Evolutionary conservation across 139 green algal species (phyloP).

Genomic region (Gonium pectorale): DNA sequence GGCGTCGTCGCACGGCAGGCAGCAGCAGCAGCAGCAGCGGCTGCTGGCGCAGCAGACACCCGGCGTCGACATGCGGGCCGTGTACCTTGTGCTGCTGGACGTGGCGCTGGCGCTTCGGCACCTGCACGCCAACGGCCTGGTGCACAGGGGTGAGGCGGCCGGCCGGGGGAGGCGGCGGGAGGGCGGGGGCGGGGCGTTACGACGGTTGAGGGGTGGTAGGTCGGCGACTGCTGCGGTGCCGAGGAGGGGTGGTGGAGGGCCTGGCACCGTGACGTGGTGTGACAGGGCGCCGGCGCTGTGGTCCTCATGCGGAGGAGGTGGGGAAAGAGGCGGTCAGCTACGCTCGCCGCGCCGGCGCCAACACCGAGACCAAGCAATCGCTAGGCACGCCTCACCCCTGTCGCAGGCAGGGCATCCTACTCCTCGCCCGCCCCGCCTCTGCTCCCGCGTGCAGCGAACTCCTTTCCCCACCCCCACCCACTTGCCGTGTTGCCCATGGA

Average conservation of each 20-base stretch:
- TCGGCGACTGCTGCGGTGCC: no score
- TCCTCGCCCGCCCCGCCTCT: no score
- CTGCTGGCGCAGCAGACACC: not conserved
- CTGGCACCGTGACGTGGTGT: not conserved
- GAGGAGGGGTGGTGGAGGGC: not conserved
- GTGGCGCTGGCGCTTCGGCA: slow-evolving; percentile 33
- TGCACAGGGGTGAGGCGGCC: slow-evolving; percentile 18
- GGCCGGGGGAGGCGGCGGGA: not conserved
- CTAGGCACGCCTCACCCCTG: no score
- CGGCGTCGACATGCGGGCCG: not conserved
- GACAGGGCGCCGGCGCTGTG: not conserved
- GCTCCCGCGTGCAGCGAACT: no score
- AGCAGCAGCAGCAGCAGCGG: not conserved
- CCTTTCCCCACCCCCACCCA: no score
- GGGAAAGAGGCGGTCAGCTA: no score
- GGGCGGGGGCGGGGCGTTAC: not conserved
- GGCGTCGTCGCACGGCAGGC: not conserved
- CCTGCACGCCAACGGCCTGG: slow-evolving; percentile 28
- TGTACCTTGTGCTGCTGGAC: slow-evolving; percentile 38
- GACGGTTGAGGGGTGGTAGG: no score
- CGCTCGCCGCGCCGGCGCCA: no score
- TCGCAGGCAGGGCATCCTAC: no score
- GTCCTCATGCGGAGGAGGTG: not conserved
- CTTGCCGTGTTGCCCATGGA: no score
- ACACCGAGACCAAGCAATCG: no score